Base-by-base conservation (phyloP, 2,329 filamentous ascomycete species). In the Phialophora tarda region DNA sequence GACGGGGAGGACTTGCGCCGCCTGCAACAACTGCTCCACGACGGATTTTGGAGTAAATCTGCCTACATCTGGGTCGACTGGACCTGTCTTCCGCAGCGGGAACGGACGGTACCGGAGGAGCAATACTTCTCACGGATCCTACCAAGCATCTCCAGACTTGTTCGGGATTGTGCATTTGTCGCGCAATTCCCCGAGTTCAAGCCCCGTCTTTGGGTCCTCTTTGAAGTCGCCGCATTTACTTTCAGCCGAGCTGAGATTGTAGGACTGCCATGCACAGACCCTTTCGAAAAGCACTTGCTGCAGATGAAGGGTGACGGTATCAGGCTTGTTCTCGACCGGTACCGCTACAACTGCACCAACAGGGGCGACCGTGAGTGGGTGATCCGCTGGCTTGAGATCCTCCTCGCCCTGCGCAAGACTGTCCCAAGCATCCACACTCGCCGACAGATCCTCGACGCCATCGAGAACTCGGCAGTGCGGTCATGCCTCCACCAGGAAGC, bases 401-500 rank as follows among this genome's bases (percentile, higher is more conserved):
- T 48, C 14, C 51, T 54, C 51, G 51, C 51, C 24, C 21, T 54
- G 51, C 51, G 51, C 51, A 12, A 54, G 51, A 28, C 24, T 11
- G 51, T 54, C 26, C 51, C 51, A 54, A 54, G 51, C 24, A 54
- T 54, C 24, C 51, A 54, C 26, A 54, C 51, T n/a, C 21, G 51
- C 7, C 21, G 21, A 54, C 51, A 54, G 21, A 54, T 54, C 12
- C 51, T 54, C 51, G 14, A 54, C 24, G 21, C 51, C 14, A 54
- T 54, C 24, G 51, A 54, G 24, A 30, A 54, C 51, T 24, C 51
- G 51, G 51, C 24, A 26, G 51, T 54, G 51, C 51, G 51, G 26
- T 54, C 51, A 54, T 54, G 51, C 51, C 14, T 54, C 24, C 51
- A 54, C 51, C 51, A 54, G 24, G 51, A 54, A 54, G 24, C 51